A percentile compares a stretch with the other conserved stretches of the same genome.
Conservation (phyloP, 2,329 filamentous ascomycete genomes). For the Pseudogymnoascus sp. region DNA sequence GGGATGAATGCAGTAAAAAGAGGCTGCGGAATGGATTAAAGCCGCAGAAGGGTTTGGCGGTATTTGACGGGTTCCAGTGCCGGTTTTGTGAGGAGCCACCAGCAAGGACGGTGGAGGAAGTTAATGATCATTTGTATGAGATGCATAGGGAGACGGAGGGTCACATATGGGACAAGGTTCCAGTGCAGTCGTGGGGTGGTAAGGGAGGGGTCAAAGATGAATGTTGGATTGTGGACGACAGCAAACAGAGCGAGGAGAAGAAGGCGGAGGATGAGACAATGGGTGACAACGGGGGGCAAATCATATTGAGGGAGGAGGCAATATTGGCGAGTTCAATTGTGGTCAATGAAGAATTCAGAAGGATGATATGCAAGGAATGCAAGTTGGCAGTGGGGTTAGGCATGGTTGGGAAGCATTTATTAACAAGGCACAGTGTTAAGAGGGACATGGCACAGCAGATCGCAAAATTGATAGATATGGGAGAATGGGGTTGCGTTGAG, state of each 20-base stretch:
- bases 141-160: too few species aligned
- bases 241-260: background rate
- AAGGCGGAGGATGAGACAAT: too few species aligned
- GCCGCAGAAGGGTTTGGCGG: background rate
- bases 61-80: too few species aligned
- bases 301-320: too few species aligned
- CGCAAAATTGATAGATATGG: background rate
- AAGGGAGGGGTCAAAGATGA: background rate
- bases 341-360: too few species aligned
- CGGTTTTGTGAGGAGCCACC: too few species aligned
- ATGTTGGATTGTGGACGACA: background rate
- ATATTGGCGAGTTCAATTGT: too few species aligned
- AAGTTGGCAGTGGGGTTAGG: too few species aligned
- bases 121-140: too few species aligned
- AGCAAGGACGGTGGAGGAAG: too few species aligned
- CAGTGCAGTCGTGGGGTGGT: background rate
- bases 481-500: background rate
- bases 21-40: background rate
- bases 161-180: background rate
- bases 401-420: background rate
- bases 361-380: too few species aligned
- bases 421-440: background rate
- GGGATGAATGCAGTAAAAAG: background rate
- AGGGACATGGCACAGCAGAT: background rate
- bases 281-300: too few species aligned